phyloP scores from a whole-genome alignment of 2,329 filamentous ascomycete species.

The Diaporthe ampelina region DNA sequence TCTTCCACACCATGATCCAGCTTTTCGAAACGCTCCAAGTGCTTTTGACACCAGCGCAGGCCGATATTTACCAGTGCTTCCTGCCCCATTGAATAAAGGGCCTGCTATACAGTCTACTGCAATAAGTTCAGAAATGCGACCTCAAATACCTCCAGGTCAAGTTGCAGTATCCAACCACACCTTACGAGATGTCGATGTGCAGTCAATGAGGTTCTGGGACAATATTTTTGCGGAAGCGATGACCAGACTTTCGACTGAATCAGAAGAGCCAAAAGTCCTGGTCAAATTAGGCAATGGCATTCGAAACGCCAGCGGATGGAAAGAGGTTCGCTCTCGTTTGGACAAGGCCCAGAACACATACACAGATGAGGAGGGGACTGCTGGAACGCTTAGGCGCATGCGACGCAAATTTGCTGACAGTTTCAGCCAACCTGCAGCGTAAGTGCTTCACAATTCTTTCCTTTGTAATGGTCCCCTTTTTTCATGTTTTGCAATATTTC shows the following conservation, averaged over 20 bases:
- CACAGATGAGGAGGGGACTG: background rate
- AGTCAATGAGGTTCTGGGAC: background rate
- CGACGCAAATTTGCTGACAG: background rate
- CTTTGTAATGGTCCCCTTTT: too few species aligned
- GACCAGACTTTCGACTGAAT: background rate
- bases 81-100: accelerated
- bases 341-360: background rate
- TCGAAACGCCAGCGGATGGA: background rate
- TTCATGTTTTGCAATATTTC: too few species aligned
- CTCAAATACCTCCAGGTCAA: background rate
- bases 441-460: too few species aligned
- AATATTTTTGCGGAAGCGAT: background rate
- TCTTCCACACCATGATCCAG: background rate
- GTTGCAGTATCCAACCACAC: background rate
- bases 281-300: background rate
- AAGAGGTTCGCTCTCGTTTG: background rate
- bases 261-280: background rate
- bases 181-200: too few species aligned
- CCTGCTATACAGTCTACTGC: accelerated
- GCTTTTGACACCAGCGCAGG: background rate
- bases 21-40: background rate
- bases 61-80: background rate
- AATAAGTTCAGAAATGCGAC: too few species aligned
- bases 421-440: background rate
- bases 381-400: background rate